Percentiles rank a stretch among this genome's conserved stretches.
Evolutionary conservation across 345 rosid genomes (phyloP).

Genomic region (Ricinus communis): DNA sequence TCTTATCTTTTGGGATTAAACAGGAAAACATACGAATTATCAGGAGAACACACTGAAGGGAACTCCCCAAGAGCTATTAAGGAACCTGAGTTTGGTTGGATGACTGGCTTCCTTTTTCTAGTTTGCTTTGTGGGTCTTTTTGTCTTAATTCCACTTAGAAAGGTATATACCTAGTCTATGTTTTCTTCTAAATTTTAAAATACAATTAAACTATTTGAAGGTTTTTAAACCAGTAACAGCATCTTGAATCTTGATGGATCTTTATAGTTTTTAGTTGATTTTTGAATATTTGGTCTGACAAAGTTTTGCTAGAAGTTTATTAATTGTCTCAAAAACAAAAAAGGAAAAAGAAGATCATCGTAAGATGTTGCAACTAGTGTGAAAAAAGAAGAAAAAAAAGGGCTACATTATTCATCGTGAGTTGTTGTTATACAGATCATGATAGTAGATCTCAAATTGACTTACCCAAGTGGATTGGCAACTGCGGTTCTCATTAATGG

Average conservation of each 20-base stretch:
- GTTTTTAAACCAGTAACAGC: background rate
- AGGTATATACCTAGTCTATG: slow-evolving; percentile 35
- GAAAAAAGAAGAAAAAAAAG: too few species aligned
- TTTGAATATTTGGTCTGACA: too few species aligned
- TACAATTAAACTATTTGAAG: background rate
- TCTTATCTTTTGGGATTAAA: slow-evolving; percentile 86
- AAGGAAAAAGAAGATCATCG: too few species aligned
- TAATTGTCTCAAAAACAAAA: background rate
- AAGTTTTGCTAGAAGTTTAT: background rate
- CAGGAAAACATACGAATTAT: slow-evolving; percentile 71
- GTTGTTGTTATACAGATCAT: slow-evolving; percentile 41
- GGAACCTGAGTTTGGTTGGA: slow-evolving; percentile 94
- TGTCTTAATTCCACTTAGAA: slow-evolving; percentile 87
- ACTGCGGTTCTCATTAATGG: slow-evolving; percentile 98
- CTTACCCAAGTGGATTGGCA: slow-evolving; percentile 90
- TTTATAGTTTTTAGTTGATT: too few species aligned
- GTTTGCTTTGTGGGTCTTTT: slow-evolving; percentile 96
- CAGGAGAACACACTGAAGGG: slow-evolving; percentile 71
- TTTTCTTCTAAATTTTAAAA: too few species aligned
- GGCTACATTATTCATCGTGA: background rate
- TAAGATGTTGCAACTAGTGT: too few species aligned
- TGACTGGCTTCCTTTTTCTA: slow-evolving; percentile 73
- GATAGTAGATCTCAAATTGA: slow-evolving; percentile 79
- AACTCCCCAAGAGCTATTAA: slow-evolving; percentile 61
- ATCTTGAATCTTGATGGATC: too few species aligned